phyloP scores from a whole-genome alignment of 1,284 basidiomycete species.

The Rhodotorula sp. region DNA sequence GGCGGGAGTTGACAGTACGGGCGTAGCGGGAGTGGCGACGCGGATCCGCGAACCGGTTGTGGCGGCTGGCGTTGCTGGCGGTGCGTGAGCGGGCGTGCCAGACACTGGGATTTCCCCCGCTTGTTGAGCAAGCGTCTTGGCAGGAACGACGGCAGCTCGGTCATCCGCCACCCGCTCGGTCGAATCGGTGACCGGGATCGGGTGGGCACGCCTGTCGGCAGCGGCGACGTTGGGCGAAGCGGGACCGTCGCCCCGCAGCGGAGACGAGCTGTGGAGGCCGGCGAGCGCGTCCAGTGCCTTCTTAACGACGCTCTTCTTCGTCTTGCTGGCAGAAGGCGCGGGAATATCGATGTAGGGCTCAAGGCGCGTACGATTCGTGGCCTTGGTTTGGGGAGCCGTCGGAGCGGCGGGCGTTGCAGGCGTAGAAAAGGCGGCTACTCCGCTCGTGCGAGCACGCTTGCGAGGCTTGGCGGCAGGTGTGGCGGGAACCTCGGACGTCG shows the following conservation, averaged over 20 bases:
- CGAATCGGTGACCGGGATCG: no score
- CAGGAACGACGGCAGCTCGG: no score
- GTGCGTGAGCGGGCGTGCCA: background rate
- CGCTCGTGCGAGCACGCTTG: background rate
- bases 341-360: conserved; percentile 11
- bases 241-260: background rate
- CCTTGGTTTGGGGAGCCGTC: background rate
- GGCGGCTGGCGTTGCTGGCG: no score
- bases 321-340: background rate
- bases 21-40: background rate
- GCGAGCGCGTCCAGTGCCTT: background rate
- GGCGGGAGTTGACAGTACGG: background rate
- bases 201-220: no score
- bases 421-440: background rate
- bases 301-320: background rate
- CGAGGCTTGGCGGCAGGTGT: background rate
- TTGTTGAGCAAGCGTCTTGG: no score
- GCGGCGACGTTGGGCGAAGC: background rate
- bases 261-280: background rate
- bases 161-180: no score
- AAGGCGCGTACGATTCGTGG: background rate
- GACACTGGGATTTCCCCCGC: no score
- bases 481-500: background rate
- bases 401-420: background rate
- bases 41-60: background rate